These are phyloP conservation scores for Ramaria sp. DNA, from an alignment of 768 basidiomycete species.

Conservation along the genomic window DNA sequence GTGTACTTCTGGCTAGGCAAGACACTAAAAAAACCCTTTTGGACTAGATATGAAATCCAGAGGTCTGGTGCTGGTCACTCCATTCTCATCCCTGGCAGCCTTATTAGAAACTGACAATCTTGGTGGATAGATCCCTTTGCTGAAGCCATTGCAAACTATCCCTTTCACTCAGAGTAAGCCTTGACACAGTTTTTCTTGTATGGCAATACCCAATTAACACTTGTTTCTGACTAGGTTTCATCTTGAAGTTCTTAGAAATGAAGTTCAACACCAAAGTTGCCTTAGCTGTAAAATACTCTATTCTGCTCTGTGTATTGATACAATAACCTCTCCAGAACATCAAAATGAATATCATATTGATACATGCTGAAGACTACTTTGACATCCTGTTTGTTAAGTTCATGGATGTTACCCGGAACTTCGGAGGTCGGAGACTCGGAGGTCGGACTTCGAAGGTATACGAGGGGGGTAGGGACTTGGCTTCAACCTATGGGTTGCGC, in stretches of 20 bases:
- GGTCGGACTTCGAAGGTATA: too few species aligned
- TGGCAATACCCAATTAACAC: neutral
- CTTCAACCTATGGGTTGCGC: too few species aligned
- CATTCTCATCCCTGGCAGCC: conserved; percentile 34
- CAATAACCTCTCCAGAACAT: conserved; percentile 36
- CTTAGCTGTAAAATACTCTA: conserved; percentile 34
- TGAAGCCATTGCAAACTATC: conserved; percentile 58
- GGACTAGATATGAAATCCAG: conserved; percentile 21
- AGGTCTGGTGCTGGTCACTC: conserved; percentile 31
- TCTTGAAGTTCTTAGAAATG: conserved; percentile 43
- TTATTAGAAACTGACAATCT: conserved; percentile 61
- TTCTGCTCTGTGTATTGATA: conserved; percentile 1
- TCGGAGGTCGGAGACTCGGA: too few species aligned
- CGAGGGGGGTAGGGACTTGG: too few species aligned
- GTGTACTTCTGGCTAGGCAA: neutral
- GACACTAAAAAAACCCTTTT: neutral
- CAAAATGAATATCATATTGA: conserved; percentile 57
- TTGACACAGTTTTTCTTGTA: neutral
- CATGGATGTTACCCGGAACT: too few species aligned
- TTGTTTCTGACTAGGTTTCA: conserved; percentile 30
- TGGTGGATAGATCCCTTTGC: conserved; percentile 54
- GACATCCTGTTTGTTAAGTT: too few species aligned
- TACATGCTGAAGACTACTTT: conserved; percentile 64
- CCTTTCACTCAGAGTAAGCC: conserved; percentile 53
- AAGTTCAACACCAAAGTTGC: conserved; percentile 54